Base-by-base conservation (phyloP, 2,329 filamentous ascomycete genomes). In the Talaromyces marneffei region DNA sequence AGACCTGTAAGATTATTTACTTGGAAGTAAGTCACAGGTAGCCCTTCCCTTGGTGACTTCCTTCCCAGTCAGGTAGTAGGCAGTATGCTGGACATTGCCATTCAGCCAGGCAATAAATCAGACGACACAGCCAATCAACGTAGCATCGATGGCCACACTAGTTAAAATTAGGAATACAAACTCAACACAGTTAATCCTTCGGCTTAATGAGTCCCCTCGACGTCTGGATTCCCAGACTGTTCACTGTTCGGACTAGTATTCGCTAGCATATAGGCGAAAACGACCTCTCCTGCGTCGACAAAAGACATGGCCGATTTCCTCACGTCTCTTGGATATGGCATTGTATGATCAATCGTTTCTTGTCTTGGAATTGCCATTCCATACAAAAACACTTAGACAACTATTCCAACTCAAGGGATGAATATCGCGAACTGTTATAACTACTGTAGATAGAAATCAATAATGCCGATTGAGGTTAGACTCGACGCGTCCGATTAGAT, bases 241-340 rank as follows among this genome's bases (percentile, higher is more conserved):
- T 29, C 44, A 29, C 44, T 16, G 16, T n/a, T 6, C 44, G 29
- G 44, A 48, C 3, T 48, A 25, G 6, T 16, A 20, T 23, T 57
- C 60, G 60, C 44, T 61, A 61, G 18, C 60, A 61, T 58, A 58
- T 52, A 61, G 54, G 42, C 60, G 54, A 44, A n/a, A n/a, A 25
- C 7, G 14, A 3, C 2, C 8, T 18, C n/a, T 9, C 2, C 23
- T 25, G 42, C 12, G 12, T 27, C 3, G 10, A 7, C 7, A 29
- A 27, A n/a, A 12, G 10, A 10, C 44, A 5, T 29, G 14, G n/a
- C 25, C 23, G 18, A 25, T n/a, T 27, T 23, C 12, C 9, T 27
- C 23, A 27, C 4, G 3, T 3, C 33, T 16, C 18, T 31, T 54
- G 25, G 9, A 4, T 16, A 25, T 4, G 9, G 10, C 2, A 12